These are phyloP conservation scores for Penicillium crustosum DNA, from an alignment of 2,329 filamentous ascomycete species.

Conservation along the genomic window DNA sequence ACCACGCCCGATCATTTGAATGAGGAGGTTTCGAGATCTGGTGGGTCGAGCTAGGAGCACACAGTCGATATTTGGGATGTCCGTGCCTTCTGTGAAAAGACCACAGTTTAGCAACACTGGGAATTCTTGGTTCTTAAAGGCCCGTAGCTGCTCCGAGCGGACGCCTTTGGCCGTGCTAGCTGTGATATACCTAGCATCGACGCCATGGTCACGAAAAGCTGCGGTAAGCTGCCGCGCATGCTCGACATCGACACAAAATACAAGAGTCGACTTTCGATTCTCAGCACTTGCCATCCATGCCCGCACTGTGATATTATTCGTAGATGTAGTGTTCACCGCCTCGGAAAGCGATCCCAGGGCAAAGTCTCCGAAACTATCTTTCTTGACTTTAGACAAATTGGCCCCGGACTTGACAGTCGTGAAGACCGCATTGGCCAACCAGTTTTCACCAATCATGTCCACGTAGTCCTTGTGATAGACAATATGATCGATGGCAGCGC, in stretches of 20 bases:
- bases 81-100: conserved; percentile 95
- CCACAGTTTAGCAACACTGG: conserved; percentile 92
- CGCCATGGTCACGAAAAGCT: conserved; percentile 71
- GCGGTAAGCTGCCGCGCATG: conserved; percentile 75
- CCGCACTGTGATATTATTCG: conserved; percentile 81
- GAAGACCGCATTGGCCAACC: conserved; percentile 89
- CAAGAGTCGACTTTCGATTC: conserved; percentile 77
- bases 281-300: conserved; percentile 79
- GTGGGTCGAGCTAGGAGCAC: conserved; percentile 85
- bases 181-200: conserved; percentile 86
- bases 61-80: conserved; percentile 97
- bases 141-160: conserved; percentile 68
- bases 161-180: conserved; percentile 71
- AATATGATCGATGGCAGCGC: conserved; percentile 86
- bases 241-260: conserved; percentile 88
- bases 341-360: conserved; percentile 72
- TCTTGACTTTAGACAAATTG: conserved; percentile 71
- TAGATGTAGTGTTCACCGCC: conserved; percentile 76
- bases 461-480: conserved; percentile 88
- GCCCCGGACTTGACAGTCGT: conserved; percentile 85
- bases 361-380: conserved; percentile 72
- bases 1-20: conserved; percentile 97
- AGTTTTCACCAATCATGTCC: conserved; percentile 83
- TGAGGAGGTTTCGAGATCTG: conserved; percentile 83
- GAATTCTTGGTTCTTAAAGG: conserved; percentile 74